Evolutionary conservation across 331 rosid genomes (phyloP).

Genomic region (Pyracantha coccinea): DNA sequence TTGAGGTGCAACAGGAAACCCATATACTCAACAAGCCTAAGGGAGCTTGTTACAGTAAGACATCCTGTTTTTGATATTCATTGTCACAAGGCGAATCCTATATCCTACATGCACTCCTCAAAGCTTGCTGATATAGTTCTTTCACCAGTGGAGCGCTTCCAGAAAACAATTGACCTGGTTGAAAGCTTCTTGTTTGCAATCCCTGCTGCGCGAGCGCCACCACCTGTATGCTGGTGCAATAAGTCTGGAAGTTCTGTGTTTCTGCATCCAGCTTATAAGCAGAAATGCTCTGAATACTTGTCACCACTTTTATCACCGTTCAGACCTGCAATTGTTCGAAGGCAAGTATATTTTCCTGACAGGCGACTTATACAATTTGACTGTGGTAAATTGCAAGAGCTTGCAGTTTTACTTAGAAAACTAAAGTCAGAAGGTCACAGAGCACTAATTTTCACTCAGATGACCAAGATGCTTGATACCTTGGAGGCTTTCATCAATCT

Average conservation of each 20-base stretch:
- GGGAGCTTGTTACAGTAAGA: conserved; percentile 64
- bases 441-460: conserved; percentile 89
- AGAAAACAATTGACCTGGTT: conserved; percentile 59
- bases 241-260: conserved; percentile 46
- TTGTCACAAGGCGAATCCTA: conserved; percentile 55
- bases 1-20: conserved; percentile 76
- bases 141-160: conserved; percentile 88
- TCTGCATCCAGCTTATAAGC: conserved; percentile 60
- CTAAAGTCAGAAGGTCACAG: conserved; percentile 92
- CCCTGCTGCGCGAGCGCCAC: conserved; percentile 89
- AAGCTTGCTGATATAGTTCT: conserved; percentile 76
- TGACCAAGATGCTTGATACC: conserved; percentile 99
- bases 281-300: conserved; percentile 50
- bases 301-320: conserved; percentile 74
- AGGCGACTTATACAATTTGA: conserved; percentile 97
- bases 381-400: conserved; percentile 91
- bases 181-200: conserved; percentile 96
- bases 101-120: conserved; percentile 66
- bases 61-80: conserved; percentile 74
- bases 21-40: conserved; percentile 54
- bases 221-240: conserved; percentile 89
- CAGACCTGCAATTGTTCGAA: conserved; percentile 91
- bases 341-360: conserved; percentile 97
- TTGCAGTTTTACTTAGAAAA: conserved; percentile 72
- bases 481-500: conserved; percentile 94